Base-by-base conservation (phyloP, 805 yeast genomes). In the Torulaspora maleeae region DNA sequence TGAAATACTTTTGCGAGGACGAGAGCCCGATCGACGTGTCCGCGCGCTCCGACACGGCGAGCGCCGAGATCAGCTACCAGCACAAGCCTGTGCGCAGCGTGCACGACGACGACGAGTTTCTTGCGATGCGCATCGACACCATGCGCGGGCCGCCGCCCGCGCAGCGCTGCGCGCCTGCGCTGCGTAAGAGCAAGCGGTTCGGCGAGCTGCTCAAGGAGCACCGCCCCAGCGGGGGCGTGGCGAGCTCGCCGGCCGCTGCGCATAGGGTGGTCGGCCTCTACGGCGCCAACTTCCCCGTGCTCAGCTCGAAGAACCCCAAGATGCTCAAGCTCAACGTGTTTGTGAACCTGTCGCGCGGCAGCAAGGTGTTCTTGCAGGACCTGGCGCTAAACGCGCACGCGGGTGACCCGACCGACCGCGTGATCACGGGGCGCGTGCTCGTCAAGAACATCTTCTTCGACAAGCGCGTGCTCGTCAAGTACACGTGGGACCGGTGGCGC, bases 401-500 rank as follows among this genome's bases (percentile, higher is more conserved):
- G 19, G 49, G 43, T 5, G 30, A 11, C 22, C 9, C 42, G n/a
- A 13, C 35, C 12, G 37, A 38, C 24, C 35, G 35, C 2, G 35
- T 69, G 45, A 67, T 90, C 12, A 61, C 78, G 41, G 97, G 96
- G 1, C 81, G 80, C 43, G 71, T 90, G 37, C 86, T 91, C 2
- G 96, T 86, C 22, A 77, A 79, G 56, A 91, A 90, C 67, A 43
- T 86, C 4, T 72, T 83, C 9, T 90, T 72, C 64, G 74, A 78
- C 28, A 90, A 90, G 64, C 59, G 66, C 22, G 83, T 91, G 15
- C 75, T 78, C 12, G 75, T 86, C 12, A 73, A 89, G 44, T 90
- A 87, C 66, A 79, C 96, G 0, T 71, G 80, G 51, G 88, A 91
- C 61, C 68, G 73, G 56, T 90, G 98, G 98, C 69, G 68, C 35